A percentile compares a stretch with the other conserved stretches of the same genome.
Conservation (phyloP, 352 stramenopile species). For the Phytopythium mirpurense region DNA sequence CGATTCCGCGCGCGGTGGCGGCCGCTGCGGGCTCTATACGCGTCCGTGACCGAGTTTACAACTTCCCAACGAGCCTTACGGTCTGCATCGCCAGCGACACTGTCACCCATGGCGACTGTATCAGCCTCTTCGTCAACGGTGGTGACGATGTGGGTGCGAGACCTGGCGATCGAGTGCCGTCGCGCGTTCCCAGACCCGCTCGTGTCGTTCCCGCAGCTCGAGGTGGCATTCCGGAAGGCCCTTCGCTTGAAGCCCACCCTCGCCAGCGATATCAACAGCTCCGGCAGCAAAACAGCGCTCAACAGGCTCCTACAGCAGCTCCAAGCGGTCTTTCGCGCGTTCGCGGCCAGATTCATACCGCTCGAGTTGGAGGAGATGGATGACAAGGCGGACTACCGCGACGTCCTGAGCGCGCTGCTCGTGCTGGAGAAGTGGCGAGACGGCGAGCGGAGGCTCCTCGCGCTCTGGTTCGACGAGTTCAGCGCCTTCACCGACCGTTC, state of each 20-base stretch:
- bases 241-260: constrained; percentile 18
- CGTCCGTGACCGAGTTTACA: constrained; percentile 23
- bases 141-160: constrained; percentile 24
- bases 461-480: constrained; percentile 57
- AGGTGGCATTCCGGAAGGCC: constrained; percentile 25
- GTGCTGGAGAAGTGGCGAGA: constrained; percentile 52
- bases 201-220: constrained; percentile 32
- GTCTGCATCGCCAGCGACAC: neutral
- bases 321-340: constrained; percentile 24
- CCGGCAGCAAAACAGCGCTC: neutral
- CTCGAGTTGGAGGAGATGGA: constrained; percentile 2
- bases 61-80: neutral
- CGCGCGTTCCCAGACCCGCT: constrained; percentile 17
- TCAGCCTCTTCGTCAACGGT: neutral
- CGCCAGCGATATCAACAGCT: neutral
- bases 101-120: neutral
- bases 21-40: constrained; percentile 44
- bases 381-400: constrained; percentile 32
- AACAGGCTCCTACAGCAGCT: constrained; percentile 15
- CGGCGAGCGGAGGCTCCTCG: constrained; percentile 33
- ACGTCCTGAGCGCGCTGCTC: constrained; percentile 35
- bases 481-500: constrained; percentile 12
- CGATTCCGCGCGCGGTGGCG: constrained; percentile 41
- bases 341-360: constrained; percentile 8
- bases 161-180: constrained; percentile 25